These are phyloP conservation scores for Arthrobotrys megalospora DNA, from an alignment of 2,329 filamentous ascomycete species.

Conservation along the genomic window DNA sequence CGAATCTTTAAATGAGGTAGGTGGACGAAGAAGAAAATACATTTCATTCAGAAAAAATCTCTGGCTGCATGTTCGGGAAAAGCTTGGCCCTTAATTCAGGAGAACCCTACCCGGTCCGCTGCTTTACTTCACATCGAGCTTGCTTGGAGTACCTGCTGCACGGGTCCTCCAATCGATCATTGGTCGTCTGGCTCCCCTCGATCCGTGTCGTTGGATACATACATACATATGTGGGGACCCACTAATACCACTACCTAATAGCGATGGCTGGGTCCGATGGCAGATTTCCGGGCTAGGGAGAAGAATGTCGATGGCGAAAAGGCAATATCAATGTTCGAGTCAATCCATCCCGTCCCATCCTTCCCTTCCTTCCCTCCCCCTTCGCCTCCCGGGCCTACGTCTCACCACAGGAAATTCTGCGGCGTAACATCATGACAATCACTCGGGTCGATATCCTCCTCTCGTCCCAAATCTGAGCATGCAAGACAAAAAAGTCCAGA, in stretches of 20 bases:
- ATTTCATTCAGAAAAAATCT: conserved; percentile 40
- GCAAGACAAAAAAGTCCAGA: conserved; percentile 14
- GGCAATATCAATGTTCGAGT: conserved; percentile 27
- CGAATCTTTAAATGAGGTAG: conserved; percentile 58
- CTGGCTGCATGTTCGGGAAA: conserved; percentile 60
- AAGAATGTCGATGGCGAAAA: conserved; percentile 43
- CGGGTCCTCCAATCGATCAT: conserved; percentile 45
- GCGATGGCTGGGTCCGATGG: conserved; percentile 45
- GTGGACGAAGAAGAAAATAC: conserved; percentile 52
- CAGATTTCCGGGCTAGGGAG: conserved; percentile 29
- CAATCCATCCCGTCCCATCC: conserved; percentile 14
- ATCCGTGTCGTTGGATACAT: conserved; percentile 36
- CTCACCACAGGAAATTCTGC: conserved; percentile 24
- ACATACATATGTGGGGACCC: conserved; percentile 36
- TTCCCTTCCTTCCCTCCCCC: conserved; percentile 1
- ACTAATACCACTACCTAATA: conserved; percentile 37
- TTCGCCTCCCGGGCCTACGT: conserved; percentile 12
- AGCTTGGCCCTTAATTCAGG: conserved; percentile 61
- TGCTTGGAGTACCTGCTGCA: conserved; percentile 19
- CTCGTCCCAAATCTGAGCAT: conserved; percentile 35
- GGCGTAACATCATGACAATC: conserved; percentile 52
- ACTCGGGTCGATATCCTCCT: conserved; percentile 47
- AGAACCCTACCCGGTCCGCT: conserved; percentile 57
- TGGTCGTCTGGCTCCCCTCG: conserved; percentile 27
- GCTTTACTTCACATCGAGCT: conserved; percentile 35